Evolutionary conservation across 805 yeast genomes (phyloP), one percentile per base, ranked within the genome.

Genomic region (Kuraishia molischiana): DNA sequence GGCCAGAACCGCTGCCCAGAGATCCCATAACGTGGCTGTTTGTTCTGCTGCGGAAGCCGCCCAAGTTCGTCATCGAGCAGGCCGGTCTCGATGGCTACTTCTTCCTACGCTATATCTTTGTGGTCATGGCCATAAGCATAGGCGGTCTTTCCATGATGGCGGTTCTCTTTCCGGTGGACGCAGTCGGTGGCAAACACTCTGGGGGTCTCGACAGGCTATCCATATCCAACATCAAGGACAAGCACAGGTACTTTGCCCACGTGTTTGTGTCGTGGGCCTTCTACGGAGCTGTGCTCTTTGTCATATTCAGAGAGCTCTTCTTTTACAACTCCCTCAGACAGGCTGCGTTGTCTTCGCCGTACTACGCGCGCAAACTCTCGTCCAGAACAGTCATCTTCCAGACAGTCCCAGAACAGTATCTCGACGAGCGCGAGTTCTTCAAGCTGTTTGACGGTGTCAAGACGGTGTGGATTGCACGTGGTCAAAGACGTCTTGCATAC

Each of bases 11-110:
- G 1, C 62, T 87, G 33, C 81, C 89, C 2, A 57, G 56, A 17
- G 92, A 87, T 26, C 67, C 80, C 2, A 58, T 78, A 53, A 63
- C 70, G 24, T 89, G 97, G 97, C 40, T 87, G 9, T 44, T 58
- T 6, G 77, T 79, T 5, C 53, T 90, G 21, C 48, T 84, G 36
- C 60, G 69, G 35, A 79, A 83, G 51, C 74, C 85, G 1, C 87
- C 84, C 39, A 63, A 81, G 35, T 84, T 84, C 51, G 67, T 89
- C 39, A 74, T 90, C 41, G 78, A 80, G 46, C 94, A 90, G 50
- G 81, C 92, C 17, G 97, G 97, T 14, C 55, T 90, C n/a, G 97
- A 90, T 54, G 97, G 96, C 4, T 90, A 85, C 62, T 79, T 92
- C 53, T 90, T 89, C 56, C 61, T 87, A 43, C 69, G 98, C 46